Evolutionary conservation across 805 yeast species (phyloP).

Genomic region (Yarrowia sp.): DNA sequence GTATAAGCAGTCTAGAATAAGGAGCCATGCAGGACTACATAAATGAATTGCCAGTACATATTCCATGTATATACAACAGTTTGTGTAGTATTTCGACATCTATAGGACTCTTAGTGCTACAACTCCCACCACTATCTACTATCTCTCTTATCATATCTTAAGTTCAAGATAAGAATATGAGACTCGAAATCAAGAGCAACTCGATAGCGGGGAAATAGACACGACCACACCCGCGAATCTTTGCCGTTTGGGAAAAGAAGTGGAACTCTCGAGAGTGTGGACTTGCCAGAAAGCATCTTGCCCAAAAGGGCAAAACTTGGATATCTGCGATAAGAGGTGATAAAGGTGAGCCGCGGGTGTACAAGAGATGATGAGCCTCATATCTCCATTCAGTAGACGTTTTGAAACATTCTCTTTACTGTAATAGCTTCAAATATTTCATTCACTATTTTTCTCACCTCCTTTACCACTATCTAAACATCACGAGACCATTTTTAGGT

Average conservation of each 20-base stretch:
- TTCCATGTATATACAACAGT: neutral
- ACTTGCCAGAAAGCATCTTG: neutral
- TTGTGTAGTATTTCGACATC: neutral
- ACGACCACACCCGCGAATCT: conserved; percentile 4
- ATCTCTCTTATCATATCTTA: conserved; percentile 24
- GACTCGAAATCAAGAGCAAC: conserved; percentile 24
- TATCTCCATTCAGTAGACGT: too few species aligned
- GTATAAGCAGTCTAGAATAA: too few species aligned
- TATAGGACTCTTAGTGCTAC: too few species aligned
- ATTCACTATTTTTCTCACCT: neutral
- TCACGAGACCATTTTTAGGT: conserved; percentile 3
- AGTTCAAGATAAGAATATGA: conserved; percentile 12
- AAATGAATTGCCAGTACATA: neutral
- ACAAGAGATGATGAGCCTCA: neutral
- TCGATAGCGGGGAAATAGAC: conserved; percentile 24
- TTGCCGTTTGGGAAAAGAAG: conserved; percentile 5
- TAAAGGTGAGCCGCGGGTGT: neutral
- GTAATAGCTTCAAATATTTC: neutral
- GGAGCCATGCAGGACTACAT: too few species aligned
- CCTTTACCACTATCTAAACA: neutral
- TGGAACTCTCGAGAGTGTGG: neutral
- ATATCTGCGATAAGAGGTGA: neutral
- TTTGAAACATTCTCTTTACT: too few species aligned
- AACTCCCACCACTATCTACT: neutral
- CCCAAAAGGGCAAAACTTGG: conserved; percentile 11